Evolutionary conservation across 1,284 basidiomycete species (phyloP).

Genomic region (Cryptococcus sp.): DNA sequence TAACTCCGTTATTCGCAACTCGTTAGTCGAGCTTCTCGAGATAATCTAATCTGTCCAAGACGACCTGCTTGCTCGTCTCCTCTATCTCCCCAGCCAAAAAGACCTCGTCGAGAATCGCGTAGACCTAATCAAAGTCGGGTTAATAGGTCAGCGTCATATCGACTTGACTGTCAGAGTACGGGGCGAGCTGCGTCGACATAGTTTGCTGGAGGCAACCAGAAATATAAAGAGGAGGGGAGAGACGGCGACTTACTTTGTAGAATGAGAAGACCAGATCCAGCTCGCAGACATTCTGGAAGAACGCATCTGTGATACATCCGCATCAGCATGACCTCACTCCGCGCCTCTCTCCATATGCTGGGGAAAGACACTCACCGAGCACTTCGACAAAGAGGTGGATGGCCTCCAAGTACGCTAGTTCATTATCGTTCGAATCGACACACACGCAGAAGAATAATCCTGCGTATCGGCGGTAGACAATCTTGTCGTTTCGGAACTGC

Average conservation of each 20-base stretch:
- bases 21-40: conserved; percentile 80
- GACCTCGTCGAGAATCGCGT: conserved; percentile 96
- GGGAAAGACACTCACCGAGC: conserved; percentile 65
- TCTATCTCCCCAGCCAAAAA: conserved; percentile 99
- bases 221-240: background rate
- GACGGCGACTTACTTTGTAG: conserved; percentile 72
- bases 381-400: conserved; percentile 99
- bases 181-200: background rate
- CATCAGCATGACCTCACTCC: background rate
- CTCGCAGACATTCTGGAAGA: conserved; percentile 98
- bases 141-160: background rate
- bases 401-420: conserved; percentile 93
- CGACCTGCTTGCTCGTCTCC: conserved; percentile 95
- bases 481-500: conserved; percentile 92
- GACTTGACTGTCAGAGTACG: no score
- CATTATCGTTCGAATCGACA: conserved; percentile 97
- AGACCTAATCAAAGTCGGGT: conserved; percentile 64
- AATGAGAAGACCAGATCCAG: conserved; percentile 97
- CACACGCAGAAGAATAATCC: conserved; percentile 98
- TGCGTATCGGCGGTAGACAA: conserved; percentile 92
- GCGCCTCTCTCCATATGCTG: background rate
- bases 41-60: conserved; percentile 83
- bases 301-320: conserved; percentile 68
- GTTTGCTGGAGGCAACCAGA: background rate
- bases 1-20: no score